Conservation (phyloP, 345 rosid species). For the Laguncularia racemosa region DNA sequence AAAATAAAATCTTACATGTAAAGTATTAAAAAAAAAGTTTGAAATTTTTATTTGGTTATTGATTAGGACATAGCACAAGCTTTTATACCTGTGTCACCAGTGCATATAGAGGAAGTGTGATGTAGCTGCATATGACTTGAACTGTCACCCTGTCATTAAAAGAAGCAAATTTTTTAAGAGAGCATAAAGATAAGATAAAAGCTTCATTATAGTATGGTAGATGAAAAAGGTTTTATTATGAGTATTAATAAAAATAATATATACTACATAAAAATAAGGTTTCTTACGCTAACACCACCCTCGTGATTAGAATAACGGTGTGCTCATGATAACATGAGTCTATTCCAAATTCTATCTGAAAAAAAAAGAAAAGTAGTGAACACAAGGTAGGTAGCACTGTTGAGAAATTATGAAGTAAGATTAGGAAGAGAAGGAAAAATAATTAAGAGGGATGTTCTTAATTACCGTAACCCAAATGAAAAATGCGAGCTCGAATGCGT, state of each 20-base stretch:
- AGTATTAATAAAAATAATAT: no score
- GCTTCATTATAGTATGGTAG: no score
- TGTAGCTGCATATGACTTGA: conserved; percentile 60
- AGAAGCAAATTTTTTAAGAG: no score
- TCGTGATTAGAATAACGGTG: conserved; percentile 23
- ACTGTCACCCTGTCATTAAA: conserved; percentile 43
- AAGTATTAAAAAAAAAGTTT: background rate
- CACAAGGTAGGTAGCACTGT: background rate
- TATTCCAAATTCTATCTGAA: conserved; percentile 43
- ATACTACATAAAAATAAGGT: background rate
- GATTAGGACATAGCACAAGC: no score
- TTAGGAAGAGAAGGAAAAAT: background rate
- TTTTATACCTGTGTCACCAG: conserved; percentile 56
- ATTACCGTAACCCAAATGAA: conserved; percentile 72
- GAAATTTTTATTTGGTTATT: no score
- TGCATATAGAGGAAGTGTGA: conserved; percentile 82
- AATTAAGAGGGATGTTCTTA: conserved; percentile 1
- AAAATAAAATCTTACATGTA: no score
- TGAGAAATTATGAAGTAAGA: no score
- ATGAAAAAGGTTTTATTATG: no score
- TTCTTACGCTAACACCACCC: conserved; percentile 65
- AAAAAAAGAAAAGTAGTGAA: background rate
- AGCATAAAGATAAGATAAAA: no score
- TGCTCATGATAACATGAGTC: conserved; percentile 57
- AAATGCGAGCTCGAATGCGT: conserved; percentile 69